These are phyloP conservation scores for Cutaneotrichosporon dermatis DNA, from an alignment of 1,284 basidiomycete genomes.

Conservation along the genomic window DNA sequence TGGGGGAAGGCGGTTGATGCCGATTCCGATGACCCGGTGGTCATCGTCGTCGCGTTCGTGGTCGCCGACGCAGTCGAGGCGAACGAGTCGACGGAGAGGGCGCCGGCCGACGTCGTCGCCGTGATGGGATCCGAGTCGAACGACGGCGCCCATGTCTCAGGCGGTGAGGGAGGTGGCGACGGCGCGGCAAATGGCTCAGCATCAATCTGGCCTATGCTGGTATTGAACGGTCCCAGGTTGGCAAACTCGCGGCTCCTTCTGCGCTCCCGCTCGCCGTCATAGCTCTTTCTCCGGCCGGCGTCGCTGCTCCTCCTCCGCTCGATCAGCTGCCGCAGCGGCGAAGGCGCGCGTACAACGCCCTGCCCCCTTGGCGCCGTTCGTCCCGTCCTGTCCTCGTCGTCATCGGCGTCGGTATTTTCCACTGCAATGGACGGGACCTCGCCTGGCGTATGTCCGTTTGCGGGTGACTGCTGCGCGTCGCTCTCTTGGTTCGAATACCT, in stretches of 20 bases:
- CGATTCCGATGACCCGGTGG: neutral
- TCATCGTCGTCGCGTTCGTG: neutral
- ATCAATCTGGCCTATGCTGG: too few relatives aligned
- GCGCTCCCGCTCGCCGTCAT: too few relatives aligned
- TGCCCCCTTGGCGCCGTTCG: neutral
- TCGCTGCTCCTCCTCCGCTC: conserved; percentile 3
- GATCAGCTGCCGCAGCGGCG: conserved; percentile 33
- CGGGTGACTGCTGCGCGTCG: neutral
- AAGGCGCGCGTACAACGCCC: conserved; percentile 26
- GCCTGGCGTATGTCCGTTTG: conserved; percentile 5
- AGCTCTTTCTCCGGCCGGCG: neutral
- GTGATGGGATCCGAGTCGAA: neutral
- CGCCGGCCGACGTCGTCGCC: neutral
- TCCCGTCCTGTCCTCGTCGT: neutral
- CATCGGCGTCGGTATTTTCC: neutral
- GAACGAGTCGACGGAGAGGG: neutral
- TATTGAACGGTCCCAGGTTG: too few relatives aligned
- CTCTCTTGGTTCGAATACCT: conserved; percentile 20
- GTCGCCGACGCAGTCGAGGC: neutral
- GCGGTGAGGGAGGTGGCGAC: neutral
- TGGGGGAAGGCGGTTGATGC: neutral
- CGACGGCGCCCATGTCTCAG: neutral
- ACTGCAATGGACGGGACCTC: conserved; percentile 12
- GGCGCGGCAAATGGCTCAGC: neutral
- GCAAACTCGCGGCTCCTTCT: too few relatives aligned